Percentiles rank a stretch among this genome's conserved stretches.
Conservation (phyloP, 805 yeast species). For the Clavispora carvajalis region DNA sequence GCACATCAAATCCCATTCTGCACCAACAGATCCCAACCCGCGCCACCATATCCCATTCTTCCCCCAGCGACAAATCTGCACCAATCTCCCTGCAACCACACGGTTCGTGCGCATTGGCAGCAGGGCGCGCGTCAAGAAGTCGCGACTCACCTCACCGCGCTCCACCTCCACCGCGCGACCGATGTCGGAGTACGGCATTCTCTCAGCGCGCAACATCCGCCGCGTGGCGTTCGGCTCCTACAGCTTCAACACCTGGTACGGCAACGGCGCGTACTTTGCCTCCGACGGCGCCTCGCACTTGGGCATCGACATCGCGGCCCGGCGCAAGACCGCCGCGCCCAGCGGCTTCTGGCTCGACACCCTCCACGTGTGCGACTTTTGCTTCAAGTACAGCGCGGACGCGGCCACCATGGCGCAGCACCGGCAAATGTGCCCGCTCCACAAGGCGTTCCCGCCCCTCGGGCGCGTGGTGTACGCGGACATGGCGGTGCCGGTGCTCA, state of each 20-base stretch:
- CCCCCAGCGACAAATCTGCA: no score
- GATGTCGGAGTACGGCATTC: conserved; percentile 47
- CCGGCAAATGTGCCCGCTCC: conserved; percentile 34
- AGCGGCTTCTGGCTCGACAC: conserved; percentile 49
- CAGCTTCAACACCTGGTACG: conserved; percentile 81
- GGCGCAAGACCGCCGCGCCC: conserved; percentile 5
- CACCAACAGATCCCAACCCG: no score
- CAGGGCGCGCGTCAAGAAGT: not conserved
- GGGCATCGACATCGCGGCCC: conserved; percentile 12
- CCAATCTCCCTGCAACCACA: no score
- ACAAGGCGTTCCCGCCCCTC: conserved; percentile 34
- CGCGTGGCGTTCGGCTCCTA: conserved; percentile 64
- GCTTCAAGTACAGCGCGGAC: conserved; percentile 73
- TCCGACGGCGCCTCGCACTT: conserved; percentile 25
- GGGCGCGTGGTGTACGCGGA: conserved; percentile 72
- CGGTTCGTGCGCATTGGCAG: no score
- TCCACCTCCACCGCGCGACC: not conserved
- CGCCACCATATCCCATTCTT: no score
- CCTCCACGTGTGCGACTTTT: conserved; percentile 69
- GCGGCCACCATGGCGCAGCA: conserved; percentile 47
- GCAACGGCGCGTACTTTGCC: conserved; percentile 70
- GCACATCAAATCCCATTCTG: no score
- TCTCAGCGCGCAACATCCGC: conserved; percentile 57
- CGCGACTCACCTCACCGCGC: not conserved
- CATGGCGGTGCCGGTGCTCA: conserved; percentile 38